These are phyloP conservation scores for Cardamine occulta DNA, from an alignment of 345 rosid genomes.

Conservation along the genomic window DNA sequence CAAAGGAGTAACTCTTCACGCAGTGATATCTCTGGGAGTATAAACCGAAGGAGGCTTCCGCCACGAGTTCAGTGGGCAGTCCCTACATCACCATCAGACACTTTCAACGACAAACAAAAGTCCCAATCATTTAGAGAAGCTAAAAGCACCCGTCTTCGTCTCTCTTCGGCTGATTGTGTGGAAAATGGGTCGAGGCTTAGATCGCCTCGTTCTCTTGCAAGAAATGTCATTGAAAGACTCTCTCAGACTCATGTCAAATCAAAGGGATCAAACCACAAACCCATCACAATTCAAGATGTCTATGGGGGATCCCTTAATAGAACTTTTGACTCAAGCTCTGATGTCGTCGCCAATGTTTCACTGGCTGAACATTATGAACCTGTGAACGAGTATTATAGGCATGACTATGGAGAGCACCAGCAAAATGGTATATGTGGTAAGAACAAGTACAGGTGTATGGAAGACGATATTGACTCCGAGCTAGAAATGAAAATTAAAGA, in stretches of 20 bases:
- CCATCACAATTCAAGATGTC: slow-evolving; percentile 83
- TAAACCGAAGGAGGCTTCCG: slow-evolving; percentile 60
- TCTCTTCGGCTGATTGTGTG: slow-evolving; percentile 62
- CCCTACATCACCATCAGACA: slow-evolving; percentile 70
- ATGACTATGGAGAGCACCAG: slow-evolving; percentile 47
- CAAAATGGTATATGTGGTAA: slow-evolving; percentile 41
- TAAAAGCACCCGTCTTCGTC: slow-evolving; percentile 52
- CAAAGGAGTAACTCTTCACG: slow-evolving; percentile 50
- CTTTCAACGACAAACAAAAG: slow-evolving; percentile 54
- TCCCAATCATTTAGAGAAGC: slow-evolving; percentile 78
- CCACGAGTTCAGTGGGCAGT: slow-evolving; percentile 66
- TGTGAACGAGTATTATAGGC: slow-evolving; percentile 39
- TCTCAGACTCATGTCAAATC: slow-evolving; percentile 61
- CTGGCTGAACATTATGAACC: slow-evolving; percentile 54
- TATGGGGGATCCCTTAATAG: slow-evolving; percentile 60
- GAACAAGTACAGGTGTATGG: slow-evolving; percentile 40
- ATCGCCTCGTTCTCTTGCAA: slow-evolving; percentile 85
- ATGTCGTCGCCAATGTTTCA: slow-evolving; percentile 50
- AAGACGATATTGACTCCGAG: slow-evolving; percentile 59
- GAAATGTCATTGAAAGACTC: slow-evolving; percentile 84
- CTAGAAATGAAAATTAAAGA: slow-evolving; percentile 63
- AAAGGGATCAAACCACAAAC: slow-evolving; percentile 55
- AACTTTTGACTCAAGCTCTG: slow-evolving; percentile 51
- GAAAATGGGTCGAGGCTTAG: slow-evolving; percentile 69
- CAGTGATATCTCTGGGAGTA: slow-evolving; percentile 50